Evolutionary conservation across 2,329 filamentous ascomycete species (phyloP).

Genomic region (Byssochlamys sp.): DNA sequence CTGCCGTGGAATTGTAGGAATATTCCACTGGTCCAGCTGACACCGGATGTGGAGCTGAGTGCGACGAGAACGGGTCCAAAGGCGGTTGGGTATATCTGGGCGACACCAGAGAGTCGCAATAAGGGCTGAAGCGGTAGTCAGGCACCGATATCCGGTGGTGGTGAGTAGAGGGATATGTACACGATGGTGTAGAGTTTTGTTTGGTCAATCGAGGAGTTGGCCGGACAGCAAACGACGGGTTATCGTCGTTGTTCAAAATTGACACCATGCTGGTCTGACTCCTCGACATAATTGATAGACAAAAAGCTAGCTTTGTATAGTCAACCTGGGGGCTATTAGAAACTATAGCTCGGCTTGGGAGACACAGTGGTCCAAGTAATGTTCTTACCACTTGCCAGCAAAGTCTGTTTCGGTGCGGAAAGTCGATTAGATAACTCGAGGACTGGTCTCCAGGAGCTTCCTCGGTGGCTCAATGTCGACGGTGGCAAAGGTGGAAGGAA

Average conservation of each 20-base stretch:
- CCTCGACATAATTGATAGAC: conserved; percentile 17
- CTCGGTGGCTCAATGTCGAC: background rate
- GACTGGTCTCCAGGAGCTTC: background rate
- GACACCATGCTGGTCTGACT: conserved; percentile 30
- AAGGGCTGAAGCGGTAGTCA: conserved; percentile 4
- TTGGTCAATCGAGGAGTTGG: conserved; percentile 17
- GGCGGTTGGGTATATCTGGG: background rate
- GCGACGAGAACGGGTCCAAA: background rate
- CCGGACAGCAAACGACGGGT: conserved; percentile 37
- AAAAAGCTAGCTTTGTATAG: background rate
- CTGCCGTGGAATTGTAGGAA: background rate
- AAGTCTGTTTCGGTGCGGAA: background rate
- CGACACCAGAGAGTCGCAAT: background rate
- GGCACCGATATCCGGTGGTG: conserved; percentile 1
- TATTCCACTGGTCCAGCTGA: background rate
- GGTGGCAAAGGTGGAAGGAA: background rate
- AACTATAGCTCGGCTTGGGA: background rate
- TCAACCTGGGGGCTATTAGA: background rate
- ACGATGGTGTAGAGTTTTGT: conserved; percentile 10
- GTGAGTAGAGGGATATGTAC: conserved; percentile 2
- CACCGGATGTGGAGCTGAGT: background rate
- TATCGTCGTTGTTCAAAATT: conserved; percentile 40
- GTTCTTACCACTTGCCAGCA: background rate
- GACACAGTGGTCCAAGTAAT: background rate
- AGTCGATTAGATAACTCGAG: background rate